Percentiles rank a stretch among this genome's conserved stretches.
These are phyloP conservation scores for Biancaea sappan DNA, from an alignment of 306 rosid species.

Conservation along the genomic window DNA sequence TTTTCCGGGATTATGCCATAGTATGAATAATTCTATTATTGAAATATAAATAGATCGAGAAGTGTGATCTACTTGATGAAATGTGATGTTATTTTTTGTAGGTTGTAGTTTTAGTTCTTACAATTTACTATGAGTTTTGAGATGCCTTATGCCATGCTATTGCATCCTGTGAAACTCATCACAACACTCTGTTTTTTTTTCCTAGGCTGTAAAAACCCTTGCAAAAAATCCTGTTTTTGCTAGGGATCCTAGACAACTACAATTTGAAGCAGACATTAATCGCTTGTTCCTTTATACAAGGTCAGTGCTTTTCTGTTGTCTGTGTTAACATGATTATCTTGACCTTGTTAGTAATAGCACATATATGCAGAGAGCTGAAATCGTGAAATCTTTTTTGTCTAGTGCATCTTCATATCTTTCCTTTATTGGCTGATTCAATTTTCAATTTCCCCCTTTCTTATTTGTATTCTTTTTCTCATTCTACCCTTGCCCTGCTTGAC, in stretches of 20 bases:
- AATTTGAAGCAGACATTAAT: slow-evolving; percentile 81
- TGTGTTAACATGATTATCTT: background rate
- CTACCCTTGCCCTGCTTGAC: background rate
- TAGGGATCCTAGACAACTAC: slow-evolving; percentile 74
- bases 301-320: slow-evolving; percentile 40
- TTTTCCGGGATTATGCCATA: background rate
- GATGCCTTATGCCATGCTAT: slow-evolving; percentile 14
- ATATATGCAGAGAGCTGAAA: background rate
- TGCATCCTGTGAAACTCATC: slow-evolving; percentile 12
- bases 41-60: background rate
- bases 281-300: slow-evolving; percentile 85
- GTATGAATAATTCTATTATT: background rate
- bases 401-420: background rate
- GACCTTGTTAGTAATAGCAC: background rate
- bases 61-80: slow-evolving; percentile 10
- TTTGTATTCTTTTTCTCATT: background rate
- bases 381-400: background rate
- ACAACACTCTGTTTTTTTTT: slow-evolving; percentile 13
- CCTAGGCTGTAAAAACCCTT: slow-evolving; percentile 65
- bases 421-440: background rate
- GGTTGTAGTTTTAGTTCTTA: slow-evolving; percentile 18
- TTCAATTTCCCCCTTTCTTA: background rate
- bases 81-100: no score
- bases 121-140: background rate
- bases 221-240: slow-evolving; percentile 62